Percentiles rank a stretch among this genome's conserved stretches.
Evolutionary conservation across 371 early-diverging fungal genomes (phyloP).

Genomic region (Mortierella polycephala): DNA sequence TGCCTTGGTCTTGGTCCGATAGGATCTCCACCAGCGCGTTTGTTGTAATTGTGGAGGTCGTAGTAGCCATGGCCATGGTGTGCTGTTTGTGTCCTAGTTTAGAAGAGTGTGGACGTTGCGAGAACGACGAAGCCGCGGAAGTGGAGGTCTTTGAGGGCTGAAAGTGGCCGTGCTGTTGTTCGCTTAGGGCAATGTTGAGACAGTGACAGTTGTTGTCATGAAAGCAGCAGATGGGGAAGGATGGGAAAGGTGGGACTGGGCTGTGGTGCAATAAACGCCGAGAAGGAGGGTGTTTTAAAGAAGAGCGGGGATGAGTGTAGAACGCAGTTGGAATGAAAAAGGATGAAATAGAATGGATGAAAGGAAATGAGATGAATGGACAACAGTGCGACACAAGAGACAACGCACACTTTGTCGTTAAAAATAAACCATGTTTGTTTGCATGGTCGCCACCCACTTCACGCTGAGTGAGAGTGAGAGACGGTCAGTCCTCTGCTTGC

Average conservation of each 20-base stretch:
- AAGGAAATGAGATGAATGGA: neutral
- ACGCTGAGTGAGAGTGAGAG: neutral
- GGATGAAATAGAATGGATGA: neutral
- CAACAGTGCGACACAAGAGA: neutral
- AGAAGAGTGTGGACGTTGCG: slow-evolving; percentile 6
- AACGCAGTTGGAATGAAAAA: neutral
- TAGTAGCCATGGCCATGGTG: neutral
- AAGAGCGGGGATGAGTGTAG: neutral
- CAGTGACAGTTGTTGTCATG: slow-evolving; percentile 39
- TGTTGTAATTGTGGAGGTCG: neutral
- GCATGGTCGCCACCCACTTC: too few relatives aligned
- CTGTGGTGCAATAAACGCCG: too few relatives aligned
- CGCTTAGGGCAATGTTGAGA: slow-evolving; percentile 26
- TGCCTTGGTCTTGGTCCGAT: slow-evolving; percentile 5
- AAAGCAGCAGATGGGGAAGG: neutral
- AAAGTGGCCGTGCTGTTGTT: slow-evolving; percentile 29
- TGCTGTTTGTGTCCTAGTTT: neutral
- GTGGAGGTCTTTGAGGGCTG: slow-evolving; percentile 19
- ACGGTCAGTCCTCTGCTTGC: too few relatives aligned
- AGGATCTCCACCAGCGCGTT: slow-evolving; percentile 12
- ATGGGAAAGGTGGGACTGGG: neutral
- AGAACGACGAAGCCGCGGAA: neutral
- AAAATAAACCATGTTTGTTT: too few relatives aligned
- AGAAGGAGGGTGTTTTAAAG: neutral
- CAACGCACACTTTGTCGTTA: neutral